phyloP scores from a whole-genome alignment of 2,329 filamentous ascomycete genomes.

The Colletotrichum somersetense region DNA sequence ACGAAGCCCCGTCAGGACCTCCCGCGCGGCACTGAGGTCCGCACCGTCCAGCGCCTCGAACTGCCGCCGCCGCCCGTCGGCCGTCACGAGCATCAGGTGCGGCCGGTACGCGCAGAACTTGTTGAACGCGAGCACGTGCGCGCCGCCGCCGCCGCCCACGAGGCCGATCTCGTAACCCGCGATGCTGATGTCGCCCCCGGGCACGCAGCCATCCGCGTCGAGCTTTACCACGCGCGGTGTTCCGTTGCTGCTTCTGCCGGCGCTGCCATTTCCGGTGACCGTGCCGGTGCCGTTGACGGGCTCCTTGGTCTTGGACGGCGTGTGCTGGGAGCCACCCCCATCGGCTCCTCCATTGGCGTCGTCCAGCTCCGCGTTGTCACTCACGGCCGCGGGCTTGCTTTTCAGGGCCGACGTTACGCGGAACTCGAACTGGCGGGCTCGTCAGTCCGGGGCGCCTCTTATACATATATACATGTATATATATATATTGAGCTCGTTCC shows the following conservation, averaged over 20 bases:
- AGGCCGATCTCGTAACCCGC: conserved; percentile 56
- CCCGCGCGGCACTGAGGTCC: conserved; percentile 55
- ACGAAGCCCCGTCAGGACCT: conserved; percentile 1
- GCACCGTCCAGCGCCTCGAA: conserved; percentile 54
- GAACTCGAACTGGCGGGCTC: conserved; percentile 26
- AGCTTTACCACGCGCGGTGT: conserved; percentile 2
- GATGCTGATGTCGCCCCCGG: conserved; percentile 58
- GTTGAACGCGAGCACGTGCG: conserved; percentile 62
- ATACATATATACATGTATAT: too few species aligned
- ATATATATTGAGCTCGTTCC: neutral
- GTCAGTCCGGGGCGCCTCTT: neutral
- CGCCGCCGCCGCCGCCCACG: conserved; percentile 48
- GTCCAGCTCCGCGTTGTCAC: conserved; percentile 28
- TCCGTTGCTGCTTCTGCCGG: neutral
- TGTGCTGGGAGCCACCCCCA: neutral
- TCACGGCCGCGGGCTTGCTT: conserved; percentile 27
- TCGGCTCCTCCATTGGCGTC: neutral
- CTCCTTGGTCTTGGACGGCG: neutral
- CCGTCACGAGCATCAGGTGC: conserved; percentile 61
- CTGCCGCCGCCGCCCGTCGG: conserved; percentile 61
- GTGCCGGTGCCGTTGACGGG: neutral
- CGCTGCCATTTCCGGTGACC: neutral
- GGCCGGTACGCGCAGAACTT: conserved; percentile 62
- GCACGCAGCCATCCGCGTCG: conserved; percentile 38
- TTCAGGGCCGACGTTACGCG: conserved; percentile 34